These are phyloP conservation scores for Anisodus acutangulus DNA, from an alignment of 257 asterid genomes.

Conservation along the genomic window DNA sequence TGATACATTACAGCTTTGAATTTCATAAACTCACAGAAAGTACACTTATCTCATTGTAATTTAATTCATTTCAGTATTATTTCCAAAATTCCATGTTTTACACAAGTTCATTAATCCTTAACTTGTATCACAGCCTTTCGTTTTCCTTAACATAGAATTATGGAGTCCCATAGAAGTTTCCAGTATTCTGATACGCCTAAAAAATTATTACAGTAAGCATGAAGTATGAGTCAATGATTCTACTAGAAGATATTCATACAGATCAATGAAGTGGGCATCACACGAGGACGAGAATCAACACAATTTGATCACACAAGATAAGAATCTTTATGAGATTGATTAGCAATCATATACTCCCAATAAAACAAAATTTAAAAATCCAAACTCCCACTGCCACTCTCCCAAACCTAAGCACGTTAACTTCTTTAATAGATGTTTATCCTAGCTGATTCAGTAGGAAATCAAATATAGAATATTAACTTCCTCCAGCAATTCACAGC, in stretches of 20 bases:
- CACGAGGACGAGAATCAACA: not conserved
- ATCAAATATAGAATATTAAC: slow-evolving; percentile 8
- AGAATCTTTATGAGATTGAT: slow-evolving; percentile 15
- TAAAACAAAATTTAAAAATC: not conserved
- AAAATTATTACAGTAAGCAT: not conserved
- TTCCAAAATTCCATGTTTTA: not conserved
- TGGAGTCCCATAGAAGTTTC: not conserved
- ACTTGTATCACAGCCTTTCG: not conserved
- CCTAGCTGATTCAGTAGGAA: not conserved
- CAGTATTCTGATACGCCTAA: not conserved
- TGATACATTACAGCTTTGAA: not conserved
- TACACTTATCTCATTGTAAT: not conserved
- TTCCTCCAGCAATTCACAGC: not conserved
- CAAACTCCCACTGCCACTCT: not conserved
- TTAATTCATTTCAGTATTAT: not conserved
- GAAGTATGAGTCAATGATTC: not conserved
- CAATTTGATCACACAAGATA: not conserved
- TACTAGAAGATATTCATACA: not conserved
- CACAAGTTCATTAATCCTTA: not conserved
- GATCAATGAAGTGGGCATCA: not conserved
- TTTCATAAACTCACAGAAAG: not conserved
- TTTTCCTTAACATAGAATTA: not conserved
- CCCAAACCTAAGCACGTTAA: not conserved
- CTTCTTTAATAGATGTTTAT: not conserved
- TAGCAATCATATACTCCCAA: not conserved